Evolutionary conservation across 1,139 yeast genomes (phyloP), one percentile per base, ranked within the genome.

Genomic region (Taphrina wiesneri): DNA sequence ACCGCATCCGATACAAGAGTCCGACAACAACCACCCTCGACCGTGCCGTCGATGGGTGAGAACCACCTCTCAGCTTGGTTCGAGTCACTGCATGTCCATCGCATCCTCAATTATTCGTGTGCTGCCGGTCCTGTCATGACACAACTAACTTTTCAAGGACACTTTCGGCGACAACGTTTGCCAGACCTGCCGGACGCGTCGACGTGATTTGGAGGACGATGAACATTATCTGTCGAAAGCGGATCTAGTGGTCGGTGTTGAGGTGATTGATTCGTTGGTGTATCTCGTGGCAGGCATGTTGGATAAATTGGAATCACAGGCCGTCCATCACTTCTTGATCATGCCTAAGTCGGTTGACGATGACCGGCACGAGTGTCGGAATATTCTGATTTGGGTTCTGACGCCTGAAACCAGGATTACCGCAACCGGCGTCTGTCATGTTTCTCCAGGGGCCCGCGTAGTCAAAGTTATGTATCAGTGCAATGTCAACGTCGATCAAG

Each of bases 1-100:
- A 7, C 4, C 26, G 46, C 21, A 9, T 46, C 54, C 46, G 64
- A 60, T 60, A 60, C 64, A 60, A 60, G 19, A 45, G 47, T 43
- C 64, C 64, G 3, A 60, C 26, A 45, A 45, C 11, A n/a, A 45
- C 49, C 28, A 21, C n/a, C 49, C 49, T 45, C 49, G 25, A 21
- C 49, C 28, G 9, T 2, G 1, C 2, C 13, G 49, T 45, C 49
- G 49, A 45, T 3, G 49, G 49, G 49, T 45, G 2, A 19, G 25
- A n/a, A 6, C 1, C 30, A 21, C 28, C n/a, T 45, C n/a, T 32
- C 11, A 9, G 11, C 13, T 9, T 21, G 28, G 25, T 23, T 19
- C 49, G 21, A 5, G 49, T 23, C 49, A 45, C 11, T 45, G 11
- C 49, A 11, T 7, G 15, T 19, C 43, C 13, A 3, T 39, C 43